Conservation (phyloP, 2,329 filamentous ascomycete genomes). For the Hymenoscyphus fraxineus region DNA sequence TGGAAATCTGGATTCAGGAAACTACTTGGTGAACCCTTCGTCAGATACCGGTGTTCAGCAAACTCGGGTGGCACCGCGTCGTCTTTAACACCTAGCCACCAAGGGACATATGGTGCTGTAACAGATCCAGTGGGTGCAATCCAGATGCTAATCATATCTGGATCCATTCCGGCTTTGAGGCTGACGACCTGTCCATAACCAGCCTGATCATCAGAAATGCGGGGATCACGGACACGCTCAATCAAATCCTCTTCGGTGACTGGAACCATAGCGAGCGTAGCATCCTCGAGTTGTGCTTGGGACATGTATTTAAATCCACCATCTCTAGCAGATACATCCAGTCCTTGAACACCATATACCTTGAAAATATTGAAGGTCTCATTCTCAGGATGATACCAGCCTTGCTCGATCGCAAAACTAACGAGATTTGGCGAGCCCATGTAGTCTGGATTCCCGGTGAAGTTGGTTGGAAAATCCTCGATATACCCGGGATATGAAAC, state of each 20-base stretch:
- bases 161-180: background rate
- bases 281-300: conserved; percentile 6
- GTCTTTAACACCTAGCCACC: conserved; percentile 1
- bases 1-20: conserved; percentile 2
- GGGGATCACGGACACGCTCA: conserved; percentile 1
- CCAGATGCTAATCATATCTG: conserved; percentile 5
- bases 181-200: conserved; percentile 4
- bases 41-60: conserved; percentile 3
- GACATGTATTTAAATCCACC: conserved; percentile 8
- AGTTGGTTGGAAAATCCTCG: conserved; percentile 2
- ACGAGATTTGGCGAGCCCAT: conserved; percentile 5
- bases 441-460: conserved; percentile 2
- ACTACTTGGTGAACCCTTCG: background rate
- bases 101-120: conserved; percentile 5
- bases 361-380: conserved; percentile 4
- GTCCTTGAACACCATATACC: conserved; percentile 1
- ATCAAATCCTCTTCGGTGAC: background rate
- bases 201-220: conserved; percentile 3
- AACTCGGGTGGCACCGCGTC: conserved; percentile 2
- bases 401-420: conserved; percentile 1
- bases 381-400: conserved; percentile 4
- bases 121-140: conserved; percentile 1
- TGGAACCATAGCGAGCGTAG: conserved; percentile 3
- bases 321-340: background rate
- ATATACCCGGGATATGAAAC: background rate